Base-by-base conservation (phyloP, 495 filamentous ascomycete genomes). In the Trichocladium uniseriatum region DNA sequence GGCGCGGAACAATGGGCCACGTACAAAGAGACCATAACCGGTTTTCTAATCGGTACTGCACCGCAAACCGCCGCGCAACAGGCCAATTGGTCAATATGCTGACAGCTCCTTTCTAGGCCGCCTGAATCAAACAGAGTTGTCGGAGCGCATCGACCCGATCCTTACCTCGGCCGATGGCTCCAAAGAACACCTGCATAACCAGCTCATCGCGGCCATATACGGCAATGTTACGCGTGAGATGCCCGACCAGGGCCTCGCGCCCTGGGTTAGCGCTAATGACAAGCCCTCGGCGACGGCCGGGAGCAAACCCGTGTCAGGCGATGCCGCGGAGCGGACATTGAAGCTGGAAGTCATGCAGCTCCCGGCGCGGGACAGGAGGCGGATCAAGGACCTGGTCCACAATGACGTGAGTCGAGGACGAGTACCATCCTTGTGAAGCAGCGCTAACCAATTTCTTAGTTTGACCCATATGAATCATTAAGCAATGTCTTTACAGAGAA, bases 271-370 rank as follows among this genome's bases (percentile, higher is more conserved):
- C 55, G 87, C 87, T 19, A 95, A 92, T 59, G 91, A 97, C 69
- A 96, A 96, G 70, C 89, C 89, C n/a, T 71, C 77, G 13, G 64
- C 76, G n/a, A 80, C 79, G 20, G 69, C 81, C 48, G 79, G 83
- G 39, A 81, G 79, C 43, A 91, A 92, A 65, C 86, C 85, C 22
- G 79, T 86, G 29, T 81, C 81, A 8, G 87, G 87, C 36, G 92
- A 97, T 77, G 81, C 86, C n/a, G 82, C 84, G 31, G 92, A 97
- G 67, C 83, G 91, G 60, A 76, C 86, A 58, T 63, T 96, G 53
- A 96, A 95, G 76, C 83, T 79, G 44, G 90, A 97, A 68, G 83
- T 95, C 39, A 98, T 97, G 92, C 83, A 86, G 60, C 75, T 98
- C 29, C 87, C 84, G 38, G 80, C 83, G 14, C 72, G 92, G 57